Base-by-base conservation (phyloP, 2,329 filamentous ascomycete genomes). In the Metarhizium robertsii region DNA sequence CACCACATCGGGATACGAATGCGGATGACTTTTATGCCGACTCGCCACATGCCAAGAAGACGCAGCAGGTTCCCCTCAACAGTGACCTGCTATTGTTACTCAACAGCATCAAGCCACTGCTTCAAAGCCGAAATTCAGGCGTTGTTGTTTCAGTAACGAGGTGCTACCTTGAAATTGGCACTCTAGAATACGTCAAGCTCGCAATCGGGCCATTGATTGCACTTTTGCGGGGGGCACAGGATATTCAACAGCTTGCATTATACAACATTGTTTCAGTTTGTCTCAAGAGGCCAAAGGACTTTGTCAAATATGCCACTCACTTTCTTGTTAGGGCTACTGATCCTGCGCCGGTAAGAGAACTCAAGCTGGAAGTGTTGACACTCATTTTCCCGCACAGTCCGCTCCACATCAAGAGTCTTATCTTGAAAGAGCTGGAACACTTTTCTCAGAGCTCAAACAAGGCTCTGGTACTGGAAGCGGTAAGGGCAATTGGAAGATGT, bases 251-350 rank as follows among this genome's bases (percentile, higher is more conserved):
- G 65, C 81, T 96, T 43, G 92, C 90, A 1, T 79, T 99, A 18
- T 92, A 92, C 76, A 96, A 97, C 67, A 92, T 97, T 57, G 91
- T 96, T 11, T 88, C 90, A n/a, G 88, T 99, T 48, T 94, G 90
- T 64, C 77, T 97, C 11, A 75, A 79, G 32, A 78, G 83, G 16
- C 90, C 94, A 0, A 76, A 81, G 43, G 81, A 86, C n/a, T 99
- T 99, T 68, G 88, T 92, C 55, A 88, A 84, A 66, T 92, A 96
- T 66, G 83, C 88, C 18, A 88, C 87, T 38, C 94, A 96, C 71
- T 99, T 99, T 67, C 79, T 99, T 11, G 82, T 99, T 53, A 85
- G 86, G 56, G 82, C 87, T 48, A 87, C 84, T 0, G 94, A 99
- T 66, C 77, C 87, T 1, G 82, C 87, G 14, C 82, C 89, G 20